Base-by-base conservation (phyloP, 805 yeast species). In the Lachancea waltii region DNA sequence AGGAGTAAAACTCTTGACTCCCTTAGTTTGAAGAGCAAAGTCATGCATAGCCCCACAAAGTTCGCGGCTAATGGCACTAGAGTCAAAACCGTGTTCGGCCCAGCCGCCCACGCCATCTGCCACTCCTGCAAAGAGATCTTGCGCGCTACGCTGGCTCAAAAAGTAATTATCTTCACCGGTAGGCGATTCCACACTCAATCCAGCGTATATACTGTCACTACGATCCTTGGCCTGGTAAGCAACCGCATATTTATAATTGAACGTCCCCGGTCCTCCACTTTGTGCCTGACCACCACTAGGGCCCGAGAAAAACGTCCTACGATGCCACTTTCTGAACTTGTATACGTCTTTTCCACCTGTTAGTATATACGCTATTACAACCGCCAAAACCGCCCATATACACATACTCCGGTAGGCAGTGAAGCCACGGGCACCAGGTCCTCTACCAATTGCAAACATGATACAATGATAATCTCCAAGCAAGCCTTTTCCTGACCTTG, bases 51-150 rank as follows among this genome's bases (percentile, higher is more conserved):
- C 66, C 5, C 62, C 62, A 47, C 95, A 81, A 27, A 90, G 63
- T 50, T 85, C 92, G 48, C 94, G 70, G 28, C 92, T 79, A 43
- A 90, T 84, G 6, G 90, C 90, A 41, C 86, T 74, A 2, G 95
- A 84, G 58, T 90, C 96, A 51, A 77, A 82, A 0, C 97, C 97
- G 33, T 84, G 80, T 44, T 85, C 92, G 1, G 84, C 75, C 97
- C 97, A 90, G 3, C 97, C 97, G 11, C 97, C 97, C 3, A 92
- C 97, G 10, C 98, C 98, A 63, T 90, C 98, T 5, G 96, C 82
- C 3, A 84, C 92, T 16, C 90, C 94, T n/a, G 79, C 69, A 4
- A 81, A 74, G 0, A 80, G 45, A 24, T 53, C 58, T 8, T 42
- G 41, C 1, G 49, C 44, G 3, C 47, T 40, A 20, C 63, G 63